These are phyloP conservation scores for Tolypocladium inflatum DNA, from an alignment of 2,329 filamentous ascomycete genomes.

Conservation along the genomic window DNA sequence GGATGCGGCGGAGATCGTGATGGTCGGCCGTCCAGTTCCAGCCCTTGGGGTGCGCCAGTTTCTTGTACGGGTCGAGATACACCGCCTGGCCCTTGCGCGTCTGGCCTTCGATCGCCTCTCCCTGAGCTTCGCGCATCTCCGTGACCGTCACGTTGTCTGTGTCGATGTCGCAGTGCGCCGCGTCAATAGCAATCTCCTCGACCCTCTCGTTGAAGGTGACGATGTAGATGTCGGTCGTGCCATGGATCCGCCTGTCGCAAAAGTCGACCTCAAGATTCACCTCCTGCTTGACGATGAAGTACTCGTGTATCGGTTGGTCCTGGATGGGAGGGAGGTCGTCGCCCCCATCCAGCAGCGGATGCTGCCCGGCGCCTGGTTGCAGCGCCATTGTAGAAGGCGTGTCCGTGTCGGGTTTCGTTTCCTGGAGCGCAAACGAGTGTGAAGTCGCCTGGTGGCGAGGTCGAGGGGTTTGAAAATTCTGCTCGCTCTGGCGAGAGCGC, in stretches of 20 bases:
- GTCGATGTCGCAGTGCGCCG: slow-evolving; percentile 52
- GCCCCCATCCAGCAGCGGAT: slow-evolving; percentile 19
- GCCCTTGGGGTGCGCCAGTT: slow-evolving; percentile 48
- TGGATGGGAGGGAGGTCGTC: slow-evolving; percentile 22
- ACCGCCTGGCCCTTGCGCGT: slow-evolving; percentile 29
- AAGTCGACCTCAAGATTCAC: slow-evolving; percentile 89
- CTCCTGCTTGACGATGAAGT: slow-evolving; percentile 68
- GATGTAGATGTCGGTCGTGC: slow-evolving; percentile 74
- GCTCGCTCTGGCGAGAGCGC: background rate
- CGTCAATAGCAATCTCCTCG: slow-evolving; percentile 49
- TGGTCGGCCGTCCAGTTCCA: slow-evolving; percentile 62
- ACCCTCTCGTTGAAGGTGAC: slow-evolving; percentile 52
- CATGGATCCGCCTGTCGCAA: slow-evolving; percentile 60
- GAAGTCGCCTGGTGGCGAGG: background rate
- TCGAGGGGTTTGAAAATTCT: too few relatives aligned
- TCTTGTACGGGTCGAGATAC: slow-evolving; percentile 58
- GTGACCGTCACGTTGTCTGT: slow-evolving; percentile 41
- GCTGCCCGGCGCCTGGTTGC: slow-evolving; percentile 5
- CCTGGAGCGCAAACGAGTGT: background rate
- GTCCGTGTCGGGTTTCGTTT: too few relatives aligned
- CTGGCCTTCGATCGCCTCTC: slow-evolving; percentile 24
- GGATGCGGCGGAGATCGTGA: slow-evolving; percentile 64
- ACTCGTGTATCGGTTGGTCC: slow-evolving; percentile 27
- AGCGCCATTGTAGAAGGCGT: slow-evolving; percentile 3
- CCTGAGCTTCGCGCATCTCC: slow-evolving; percentile 24